Evolutionary conservation across 345 rosid species (phyloP).

Genomic region (Lepidium aucheri): DNA sequence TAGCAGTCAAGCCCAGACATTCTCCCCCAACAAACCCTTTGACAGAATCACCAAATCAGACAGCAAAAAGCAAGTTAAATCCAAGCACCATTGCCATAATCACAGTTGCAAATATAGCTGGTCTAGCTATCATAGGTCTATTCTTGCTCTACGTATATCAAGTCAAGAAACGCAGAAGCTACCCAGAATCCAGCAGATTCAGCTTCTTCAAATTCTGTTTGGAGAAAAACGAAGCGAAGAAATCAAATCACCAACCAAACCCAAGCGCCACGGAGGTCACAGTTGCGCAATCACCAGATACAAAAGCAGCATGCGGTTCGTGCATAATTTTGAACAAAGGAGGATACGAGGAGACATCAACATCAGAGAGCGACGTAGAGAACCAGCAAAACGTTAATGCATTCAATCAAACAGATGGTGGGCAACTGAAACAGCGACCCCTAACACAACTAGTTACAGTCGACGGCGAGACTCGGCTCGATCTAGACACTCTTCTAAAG

Average conservation of each 20-base stretch:
- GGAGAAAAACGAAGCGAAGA: slow-evolving; percentile 12
- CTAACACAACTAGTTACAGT: slow-evolving; percentile 52
- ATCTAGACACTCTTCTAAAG: slow-evolving; percentile 62
- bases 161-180: slow-evolving; percentile 40
- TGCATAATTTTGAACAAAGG: slow-evolving; percentile 43
- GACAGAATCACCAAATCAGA: slow-evolving; percentile 1
- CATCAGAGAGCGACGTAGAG: slow-evolving; percentile 57
- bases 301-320: slow-evolving; percentile 44
- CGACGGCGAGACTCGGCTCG: slow-evolving; percentile 64
- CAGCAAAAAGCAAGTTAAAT: slow-evolving; percentile 42
- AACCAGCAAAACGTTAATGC: slow-evolving; percentile 6
- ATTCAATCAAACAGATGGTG: slow-evolving; percentile 2
- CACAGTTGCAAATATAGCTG: slow-evolving; percentile 54
- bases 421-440: slow-evolving; percentile 13
- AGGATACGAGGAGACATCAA: slow-evolving; percentile 29
- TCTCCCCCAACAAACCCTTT: slow-evolving; percentile 29
- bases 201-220: slow-evolving; percentile 23
- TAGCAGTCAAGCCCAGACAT: slow-evolving; percentile 79
- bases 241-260: slow-evolving; percentile 9
- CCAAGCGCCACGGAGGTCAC: slow-evolving; percentile 16
- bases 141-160: slow-evolving; percentile 61
- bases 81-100: slow-evolving; percentile 66
- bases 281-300: slow-evolving; percentile 10
- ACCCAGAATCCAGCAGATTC: slow-evolving; percentile 8
- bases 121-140: slow-evolving; percentile 49